Evolutionary conservation across 2,329 filamentous ascomycete species (phyloP), one percentile per base, ranked within the genome.

Genomic region (Colletotrichum ledebouriae): DNA sequence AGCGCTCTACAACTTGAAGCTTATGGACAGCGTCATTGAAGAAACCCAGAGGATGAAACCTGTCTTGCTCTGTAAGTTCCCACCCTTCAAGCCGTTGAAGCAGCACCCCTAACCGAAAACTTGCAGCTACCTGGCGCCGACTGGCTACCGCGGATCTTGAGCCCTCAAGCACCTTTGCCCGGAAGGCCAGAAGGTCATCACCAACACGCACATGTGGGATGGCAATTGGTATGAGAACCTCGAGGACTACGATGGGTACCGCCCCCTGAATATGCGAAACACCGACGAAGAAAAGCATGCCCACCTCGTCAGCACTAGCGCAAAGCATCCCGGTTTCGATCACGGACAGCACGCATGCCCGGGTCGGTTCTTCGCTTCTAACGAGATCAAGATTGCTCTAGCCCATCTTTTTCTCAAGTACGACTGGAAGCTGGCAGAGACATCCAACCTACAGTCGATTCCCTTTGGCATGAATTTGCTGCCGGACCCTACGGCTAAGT

Each of bases 301-400:
- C 13, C 77, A 81, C 62, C 75, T 79, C 46, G 78, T 79, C 9
- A 77, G 73, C 12, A 79, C 78, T 0, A 73, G 73, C 3, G 60
- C 73, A 2, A 74, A 78, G 6, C 74, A 76, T 22, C 62, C 39
- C 4, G 72, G 63, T 15, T 82, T 81, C 52, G 79, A 80, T 1
- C 73, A 80, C 55, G 80, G 80, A 2, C 71, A 71, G 10, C 77
- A 80, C 57, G 76, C 79, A 1, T 81, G 78, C 67, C 79, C 79
- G 1, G 79, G 79, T 0, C 70, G 79, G 11, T 80, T 79, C 69
- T 80, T 80, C 71, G 79, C 78, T 1, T 73, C 72, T 10, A 76
- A 77, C 61, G 75, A 80, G 71, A 73, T 81, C 33, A 80, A 81
- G 72, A 71, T 80, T 34, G 41, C 75, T n/a, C 50, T 79, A 44